Evolutionary conservation across 2,329 filamentous ascomycete genomes (phyloP).

Genomic region (Phyllosticta citribraziliensis): DNA sequence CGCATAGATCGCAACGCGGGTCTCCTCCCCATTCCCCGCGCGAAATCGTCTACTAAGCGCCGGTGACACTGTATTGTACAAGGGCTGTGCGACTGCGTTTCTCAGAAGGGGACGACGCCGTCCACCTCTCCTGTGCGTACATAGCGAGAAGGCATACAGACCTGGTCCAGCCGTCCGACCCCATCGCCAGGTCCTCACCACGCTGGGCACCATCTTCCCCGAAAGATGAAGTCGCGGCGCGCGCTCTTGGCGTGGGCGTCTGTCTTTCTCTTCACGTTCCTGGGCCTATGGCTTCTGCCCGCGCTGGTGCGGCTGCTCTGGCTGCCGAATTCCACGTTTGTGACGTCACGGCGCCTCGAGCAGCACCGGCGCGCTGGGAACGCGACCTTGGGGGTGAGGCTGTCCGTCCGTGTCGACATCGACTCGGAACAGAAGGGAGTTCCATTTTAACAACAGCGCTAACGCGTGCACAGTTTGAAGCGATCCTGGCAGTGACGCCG

Average conservation of each 20-base stretch:
- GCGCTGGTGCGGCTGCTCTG: not conserved
- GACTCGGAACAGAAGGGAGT: not conserved
- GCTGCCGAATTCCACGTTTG: not conserved
- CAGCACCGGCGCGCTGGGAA: not conserved
- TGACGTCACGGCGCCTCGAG: not conserved
- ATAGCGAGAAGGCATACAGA: no score
- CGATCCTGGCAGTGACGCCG: conserved; percentile 3
- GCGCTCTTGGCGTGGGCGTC: not conserved
- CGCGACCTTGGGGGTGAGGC: not conserved
- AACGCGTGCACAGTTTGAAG: conserved; percentile 3
- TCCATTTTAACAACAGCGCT: not conserved
- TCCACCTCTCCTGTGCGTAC: no score
- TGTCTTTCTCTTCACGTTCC: not conserved
- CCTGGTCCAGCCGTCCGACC: no score
- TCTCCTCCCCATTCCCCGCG: no score
- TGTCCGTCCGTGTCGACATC: not conserved
- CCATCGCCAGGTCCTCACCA: no score
- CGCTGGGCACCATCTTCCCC: not conserved
- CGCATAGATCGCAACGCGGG: no score
- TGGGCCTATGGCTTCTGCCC: not conserved
- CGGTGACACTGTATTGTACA: no score
- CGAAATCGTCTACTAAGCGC: no score
- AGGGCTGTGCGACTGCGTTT: no score
- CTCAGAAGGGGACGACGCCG: no score
- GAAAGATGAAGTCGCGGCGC: not conserved